Base-by-base conservation (phyloP, 257 asterid genomes). In the Solanum pennellii region DNA sequence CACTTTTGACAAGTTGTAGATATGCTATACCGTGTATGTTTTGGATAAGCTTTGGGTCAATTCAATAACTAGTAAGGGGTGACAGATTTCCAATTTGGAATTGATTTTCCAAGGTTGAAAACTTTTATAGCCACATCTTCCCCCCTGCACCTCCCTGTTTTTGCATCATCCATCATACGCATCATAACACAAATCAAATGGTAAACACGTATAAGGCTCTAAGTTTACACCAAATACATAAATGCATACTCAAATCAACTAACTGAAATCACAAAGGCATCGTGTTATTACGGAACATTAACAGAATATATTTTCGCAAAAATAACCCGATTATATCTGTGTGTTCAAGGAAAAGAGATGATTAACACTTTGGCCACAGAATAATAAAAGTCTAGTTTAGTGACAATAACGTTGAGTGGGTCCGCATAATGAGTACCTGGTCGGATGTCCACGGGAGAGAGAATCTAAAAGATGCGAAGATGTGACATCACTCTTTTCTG, bases 41-140 rank as follows among this genome's bases (percentile, higher is more conserved):
- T 85, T 88, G 91, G 98, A 93, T 93, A 92, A 93, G 94, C 88
- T 88, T 89, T 12, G 91, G 85, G 91, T 91, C 94, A 59, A 62
- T 44, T 80, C 87, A 72, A 8, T 29, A 25, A 41, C 44, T 62
- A 87, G 21, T 60, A 62, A 75, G 41, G 68, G 41, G 85, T 6
- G 18, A 47, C 68, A 80, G 6, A 27, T 10, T 37, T 5, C 39
- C 39, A 37, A 37, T 37, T 37, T 37, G 39, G 39, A 37, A 37
- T 37, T 37, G 39, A 37, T 37, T 37, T 37, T 27, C 69, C 1
- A 47, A 2, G 18, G 27, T 80, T 47, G 84, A 18, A 80, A 29
- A 25, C 29, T 47, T 80, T 49, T 49, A 80, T 16, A 29, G 69
- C 85, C 85, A 82, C 85, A 80, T 27, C 85, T 37, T 29, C 1